Evolutionary conservation across 805 yeast species (phyloP), one percentile per base, ranked within the genome.

Genomic region (Candida ficus): DNA sequence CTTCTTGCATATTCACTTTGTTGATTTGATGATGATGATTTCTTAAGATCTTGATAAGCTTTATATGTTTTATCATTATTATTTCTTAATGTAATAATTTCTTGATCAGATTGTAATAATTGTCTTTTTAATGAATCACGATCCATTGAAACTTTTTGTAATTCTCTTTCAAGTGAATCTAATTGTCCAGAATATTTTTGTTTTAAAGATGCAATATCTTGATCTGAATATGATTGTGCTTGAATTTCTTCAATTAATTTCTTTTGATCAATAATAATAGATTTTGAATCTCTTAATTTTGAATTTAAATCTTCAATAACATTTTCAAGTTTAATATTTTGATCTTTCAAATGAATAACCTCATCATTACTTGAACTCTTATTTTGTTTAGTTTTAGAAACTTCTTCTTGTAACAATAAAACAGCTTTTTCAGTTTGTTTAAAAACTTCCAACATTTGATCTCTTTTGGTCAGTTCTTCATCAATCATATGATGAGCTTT

Each of bases 1-100:
- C 38, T 39, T 9, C 42, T 48, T 22, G 41, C 41, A 21, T 31
- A 34, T 25, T 34, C 35, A 12, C 40, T 18, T 30, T 33, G 23
- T 29, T 37, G 35, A 11, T 29, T 19, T 19, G 19, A 10, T 42
- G 41, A 50, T 19, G 44, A 35, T 7, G 28, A 23, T 39, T 42
- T 44, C 43, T 44, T 47, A 25, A 43, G 30, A 3, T 52, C 51
- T 17, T 43, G 43, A 45, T 43, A 56, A 5, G 54, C 56, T 40
- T 38, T 52, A 34, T 42, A 48, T 16, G 64, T 46, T 5, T 51
- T 40, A 10, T 61, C 63, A 35, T 59, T 62, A 42, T 66, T 67
- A 4, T 52, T 47, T 39, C 57, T 54, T 16, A 66, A 45, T 7
- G 38, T 42, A 4, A 53, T 45, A 9, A 56, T 47, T 17, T 49